Conservation (phyloP, 768 basidiomycete species). For the Coprinellus aureogranulatus region DNA sequence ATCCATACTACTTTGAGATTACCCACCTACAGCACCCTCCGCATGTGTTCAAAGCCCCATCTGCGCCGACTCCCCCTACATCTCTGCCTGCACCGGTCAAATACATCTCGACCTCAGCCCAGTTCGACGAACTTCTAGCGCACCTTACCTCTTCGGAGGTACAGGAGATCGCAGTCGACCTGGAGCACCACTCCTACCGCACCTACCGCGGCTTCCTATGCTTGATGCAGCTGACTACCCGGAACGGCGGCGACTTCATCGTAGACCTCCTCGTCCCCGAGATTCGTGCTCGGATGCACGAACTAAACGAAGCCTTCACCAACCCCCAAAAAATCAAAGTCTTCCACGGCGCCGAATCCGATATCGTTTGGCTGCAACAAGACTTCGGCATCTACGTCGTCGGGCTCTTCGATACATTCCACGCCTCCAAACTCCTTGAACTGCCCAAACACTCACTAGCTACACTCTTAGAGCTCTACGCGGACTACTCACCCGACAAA, state of each 20-base stretch:
- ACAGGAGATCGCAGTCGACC: constrained; percentile 87
- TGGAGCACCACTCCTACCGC: constrained; percentile 91
- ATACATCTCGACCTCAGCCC: constrained; percentile 61
- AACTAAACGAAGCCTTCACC: constrained; percentile 80
- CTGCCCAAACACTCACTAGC: constrained; percentile 84
- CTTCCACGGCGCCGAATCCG: constrained; percentile 92
- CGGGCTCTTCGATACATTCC: constrained; percentile 95
- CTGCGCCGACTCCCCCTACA: constrained; percentile 49
- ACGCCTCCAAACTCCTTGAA: constrained; percentile 86
- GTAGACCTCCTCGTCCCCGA: constrained; percentile 66
- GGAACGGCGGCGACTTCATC: constrained; percentile 66
- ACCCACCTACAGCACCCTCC: constrained; percentile 68
- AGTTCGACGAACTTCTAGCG: constrained; percentile 62
- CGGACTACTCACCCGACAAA: constrained; percentile 89
- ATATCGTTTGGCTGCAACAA: constrained; percentile 96
- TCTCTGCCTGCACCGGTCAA: constrained; percentile 66
- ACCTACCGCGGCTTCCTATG: constrained; percentile 87
- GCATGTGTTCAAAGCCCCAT: constrained; percentile 48
- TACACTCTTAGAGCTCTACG: constrained; percentile 81
- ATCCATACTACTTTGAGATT: constrained; percentile 89
- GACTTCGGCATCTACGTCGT: constrained; percentile 94
- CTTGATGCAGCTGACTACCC: constrained; percentile 87
- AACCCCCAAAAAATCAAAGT: constrained; percentile 87
- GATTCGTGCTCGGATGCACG: constrained; percentile 70
- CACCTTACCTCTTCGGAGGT: constrained; percentile 49